A percentile compares a stretch with the other conserved stretches of the same genome.
Conservation (phyloP, 108 stramenopile species). For the Stephanodiscus minutulus region DNA sequence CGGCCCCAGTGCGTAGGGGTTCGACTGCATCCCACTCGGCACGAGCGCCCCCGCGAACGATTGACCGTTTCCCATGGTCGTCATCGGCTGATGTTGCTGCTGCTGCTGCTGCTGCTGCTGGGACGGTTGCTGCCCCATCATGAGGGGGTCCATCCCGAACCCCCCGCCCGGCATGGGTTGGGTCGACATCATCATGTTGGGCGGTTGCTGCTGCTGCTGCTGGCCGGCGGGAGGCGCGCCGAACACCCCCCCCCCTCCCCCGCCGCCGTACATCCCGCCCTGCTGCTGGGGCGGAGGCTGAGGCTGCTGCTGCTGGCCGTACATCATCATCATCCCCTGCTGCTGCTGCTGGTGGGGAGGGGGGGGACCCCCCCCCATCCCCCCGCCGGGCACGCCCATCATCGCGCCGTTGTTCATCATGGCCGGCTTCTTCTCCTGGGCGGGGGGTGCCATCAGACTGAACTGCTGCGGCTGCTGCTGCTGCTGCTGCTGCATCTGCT, state of each 20-base stretch:
- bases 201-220: constrained; percentile 7
- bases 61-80: no score
- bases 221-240: no score
- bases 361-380: constrained; percentile 16
- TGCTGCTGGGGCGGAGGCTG: constrained; percentile 6
- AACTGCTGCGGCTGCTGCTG: constrained; percentile 17
- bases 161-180: constrained; percentile 19
- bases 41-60: constrained; percentile 59
- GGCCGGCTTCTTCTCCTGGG: no score
- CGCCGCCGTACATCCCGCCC: background rate
- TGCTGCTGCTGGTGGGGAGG: constrained; percentile 16
- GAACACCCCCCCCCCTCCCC: constrained; percentile 5
- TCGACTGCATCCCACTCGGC: constrained; percentile 54
- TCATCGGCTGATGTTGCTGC: no score
- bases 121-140: no score
- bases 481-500: constrained; percentile 11
- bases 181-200: constrained; percentile 16
- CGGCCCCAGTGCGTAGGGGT: constrained; percentile 52
- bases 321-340: constrained; percentile 28
- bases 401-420: no score
- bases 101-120: no score
- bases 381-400: constrained; percentile 1
- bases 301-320: constrained; percentile 24
- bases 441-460: no score
- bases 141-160: no score